Evolutionary conservation across 2,329 filamentous ascomycete species (phyloP).

Genomic region (Aureobasidium musti): DNA sequence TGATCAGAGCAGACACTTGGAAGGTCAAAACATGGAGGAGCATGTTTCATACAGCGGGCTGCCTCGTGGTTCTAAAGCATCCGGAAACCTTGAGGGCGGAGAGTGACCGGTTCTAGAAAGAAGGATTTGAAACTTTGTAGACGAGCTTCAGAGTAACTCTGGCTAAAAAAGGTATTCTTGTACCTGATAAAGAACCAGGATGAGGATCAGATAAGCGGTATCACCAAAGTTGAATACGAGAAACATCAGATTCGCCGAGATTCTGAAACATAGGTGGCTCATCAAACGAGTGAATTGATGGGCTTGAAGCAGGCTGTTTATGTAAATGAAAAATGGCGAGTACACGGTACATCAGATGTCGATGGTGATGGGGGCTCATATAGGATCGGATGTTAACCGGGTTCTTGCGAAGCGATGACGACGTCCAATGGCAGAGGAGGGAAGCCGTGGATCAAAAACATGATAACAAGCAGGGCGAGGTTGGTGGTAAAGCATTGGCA

Average conservation of each 20-base stretch:
- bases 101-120: slow-evolving; percentile 23
- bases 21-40: background rate
- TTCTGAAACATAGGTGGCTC: background rate
- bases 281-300: background rate
- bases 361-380: background rate
- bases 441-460: background rate
- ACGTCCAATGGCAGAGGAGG: slow-evolving; percentile 10
- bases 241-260: background rate
- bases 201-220: background rate
- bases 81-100: background rate
- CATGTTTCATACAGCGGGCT: background rate
- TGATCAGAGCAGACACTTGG: background rate
- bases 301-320: too few relatives aligned
- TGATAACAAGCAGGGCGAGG: background rate
- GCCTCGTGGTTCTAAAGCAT: slow-evolving; percentile 13
- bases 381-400: background rate
- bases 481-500: background rate
- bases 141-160: background rate
- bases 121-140: slow-evolving; percentile 6
- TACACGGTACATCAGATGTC: slow-evolving; percentile 2
- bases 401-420: background rate
- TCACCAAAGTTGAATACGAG: background rate
- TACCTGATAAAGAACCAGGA: background rate
- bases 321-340: background rate
- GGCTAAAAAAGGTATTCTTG: background rate